These are phyloP conservation scores for Geranium rotundifolium DNA, from an alignment of 345 rosid genomes.

Conservation along the genomic window DNA sequence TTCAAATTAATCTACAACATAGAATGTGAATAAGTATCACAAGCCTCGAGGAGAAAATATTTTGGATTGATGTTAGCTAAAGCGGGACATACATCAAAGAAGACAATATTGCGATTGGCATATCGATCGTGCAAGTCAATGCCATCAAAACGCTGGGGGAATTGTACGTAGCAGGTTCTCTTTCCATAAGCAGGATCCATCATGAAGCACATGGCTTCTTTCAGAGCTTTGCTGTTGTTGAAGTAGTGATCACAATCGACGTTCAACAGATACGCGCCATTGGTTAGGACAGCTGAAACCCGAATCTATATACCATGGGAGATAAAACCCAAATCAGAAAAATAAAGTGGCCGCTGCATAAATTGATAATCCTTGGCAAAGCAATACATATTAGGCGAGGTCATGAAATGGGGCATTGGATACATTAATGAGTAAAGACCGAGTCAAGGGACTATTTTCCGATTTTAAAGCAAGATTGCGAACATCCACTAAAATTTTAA, in stretches of 20 bases:
- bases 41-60: too few species aligned
- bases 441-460: too few species aligned
- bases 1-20: conserved; percentile 84
- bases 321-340: background rate
- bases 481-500: too few species aligned
- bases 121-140: conserved; percentile 99
- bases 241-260: conserved; percentile 99
- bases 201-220: conserved; percentile 99
- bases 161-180: conserved; percentile 97
- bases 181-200: conserved; percentile 86
- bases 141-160: conserved; percentile 99
- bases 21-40: conserved; percentile 3
- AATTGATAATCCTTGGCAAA: too few species aligned
- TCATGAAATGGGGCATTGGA: too few species aligned
- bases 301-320: conserved; percentile 65
- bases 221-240: conserved; percentile 95
- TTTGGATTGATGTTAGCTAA: conserved; percentile 3
- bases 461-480: too few species aligned
- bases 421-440: too few species aligned
- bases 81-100: conserved; percentile 74
- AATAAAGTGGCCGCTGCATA: too few species aligned
- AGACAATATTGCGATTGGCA: conserved; percentile 97
- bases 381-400: too few species aligned
- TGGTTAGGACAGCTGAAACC: conserved; percentile 96
- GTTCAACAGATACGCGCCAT: conserved; percentile 94